Base-by-base conservation (phyloP, 768 basidiomycete genomes). In the Mycena albidolilacea region DNA sequence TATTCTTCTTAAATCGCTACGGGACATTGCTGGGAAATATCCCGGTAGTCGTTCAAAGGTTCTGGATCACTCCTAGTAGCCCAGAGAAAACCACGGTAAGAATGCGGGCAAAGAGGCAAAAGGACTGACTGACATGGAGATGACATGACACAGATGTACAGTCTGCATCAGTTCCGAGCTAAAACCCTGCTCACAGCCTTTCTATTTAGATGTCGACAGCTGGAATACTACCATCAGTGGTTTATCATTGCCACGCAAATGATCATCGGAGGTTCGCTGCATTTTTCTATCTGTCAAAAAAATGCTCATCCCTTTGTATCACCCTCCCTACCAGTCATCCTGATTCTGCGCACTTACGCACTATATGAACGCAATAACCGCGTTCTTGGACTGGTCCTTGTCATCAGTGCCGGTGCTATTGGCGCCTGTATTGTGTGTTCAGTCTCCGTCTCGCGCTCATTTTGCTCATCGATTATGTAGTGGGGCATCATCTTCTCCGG, bases 1-100 rank as follows among this genome's bases (percentile, higher is more conserved):
- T 84, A 19, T 85, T 85, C 77, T 79, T 82, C 57, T 15, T 77
- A 35, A 85, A 83, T 66, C 84, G 85, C 7, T 86, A 85, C 68
- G 19, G 80, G 10, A 78, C 81, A 5, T 61, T 84, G 10, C 68
- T 80, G 15, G 80, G 81, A 2, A 82, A 83, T 58, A 67, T 82
- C 1, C 79, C 83, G 39, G 75, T 80, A 43, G 70, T 81, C 4
- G 19, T 78, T 2, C 76, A 81, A 68, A 72, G 71, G 17, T 81
- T 82, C 57, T 81, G 79, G 77, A 44, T 70, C 17, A 70, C 73
- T 30, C 58, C 64, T 11, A 58, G 69, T 7, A 70, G 50, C 0
- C 21, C 58, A 9, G 5, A 54, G 19, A 74, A 74, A 48, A n/a
- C 11, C 37, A 37, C 9, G 39, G 71, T 68, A 43, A 8, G 63